A percentile compares a stretch with the other conserved stretches of the same genome.
Conservation (phyloP, 495 filamentous ascomycete genomes). For the Penicillium coffeae region DNA sequence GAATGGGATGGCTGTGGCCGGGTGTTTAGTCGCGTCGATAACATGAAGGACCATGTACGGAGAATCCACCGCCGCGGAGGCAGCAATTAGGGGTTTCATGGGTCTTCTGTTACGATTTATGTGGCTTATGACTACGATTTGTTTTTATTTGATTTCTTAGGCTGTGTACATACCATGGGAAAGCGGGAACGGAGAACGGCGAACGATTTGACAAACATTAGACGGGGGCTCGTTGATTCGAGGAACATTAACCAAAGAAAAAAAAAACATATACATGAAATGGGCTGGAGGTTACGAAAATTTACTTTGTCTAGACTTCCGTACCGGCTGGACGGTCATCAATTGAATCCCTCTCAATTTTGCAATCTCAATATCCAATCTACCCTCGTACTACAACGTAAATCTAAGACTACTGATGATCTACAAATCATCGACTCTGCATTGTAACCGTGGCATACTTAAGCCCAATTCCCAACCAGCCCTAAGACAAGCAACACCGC, state of each 20-base stretch:
- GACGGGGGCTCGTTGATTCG: background rate
- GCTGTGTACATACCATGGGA: constrained; percentile 4
- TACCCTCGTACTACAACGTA: too few relatives aligned
- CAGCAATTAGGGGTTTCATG: constrained; percentile 4
- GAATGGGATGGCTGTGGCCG: constrained; percentile 55
- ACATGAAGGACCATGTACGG: constrained; percentile 59
- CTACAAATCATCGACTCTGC: background rate
- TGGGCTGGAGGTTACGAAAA: background rate
- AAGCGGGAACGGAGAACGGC: constrained; percentile 3
- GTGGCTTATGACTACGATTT: background rate
- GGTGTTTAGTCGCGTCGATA: constrained; percentile 61
- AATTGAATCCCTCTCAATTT: background rate
- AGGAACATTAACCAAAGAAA: background rate
- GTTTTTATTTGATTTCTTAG: background rate
- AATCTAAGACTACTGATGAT: too few relatives aligned
- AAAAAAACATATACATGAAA: background rate
- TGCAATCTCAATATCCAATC: background rate
- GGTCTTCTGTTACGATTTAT: background rate
- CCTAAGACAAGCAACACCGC: too few relatives aligned
- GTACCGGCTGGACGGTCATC: constrained; percentile 1
- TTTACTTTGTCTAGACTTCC: background rate
- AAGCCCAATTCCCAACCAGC: background rate
- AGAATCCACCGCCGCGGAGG: constrained; percentile 39
- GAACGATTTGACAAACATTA: background rate
- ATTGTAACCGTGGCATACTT: too few relatives aligned